Base-by-base conservation (phyloP, 768 basidiomycete genomes). In the Boletus sp. region DNA sequence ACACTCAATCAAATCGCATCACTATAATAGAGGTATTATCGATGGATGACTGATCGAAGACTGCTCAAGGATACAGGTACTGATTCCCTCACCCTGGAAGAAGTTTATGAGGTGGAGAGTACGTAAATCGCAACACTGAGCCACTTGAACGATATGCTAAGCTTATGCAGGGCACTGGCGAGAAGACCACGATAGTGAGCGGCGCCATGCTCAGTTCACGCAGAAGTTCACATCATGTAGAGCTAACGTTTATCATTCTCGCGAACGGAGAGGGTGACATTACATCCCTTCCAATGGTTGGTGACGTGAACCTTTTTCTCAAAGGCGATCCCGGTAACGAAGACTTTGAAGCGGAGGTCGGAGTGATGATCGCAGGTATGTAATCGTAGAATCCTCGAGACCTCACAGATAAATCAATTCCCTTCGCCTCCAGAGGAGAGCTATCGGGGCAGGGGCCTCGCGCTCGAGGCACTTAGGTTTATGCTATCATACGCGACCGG, bases 41-140 rank as follows among this genome's bases (percentile, higher is more conserved):
- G 79, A 59, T 98, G 94, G 94, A 96, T 98, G 94, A 76, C 81
- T 30, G 80, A 82, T 67, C 81, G 83, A 35, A 84, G 84, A 59
- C 75, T 98, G 52, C 81, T 86, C 41, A 79, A 83, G 48, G 76
- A 88, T 17, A 97, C 93, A 0, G 93, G 93, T 5, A 93, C 90
- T 56, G 93, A 96, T 62, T 87, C 88, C 5, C 77, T 97, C 41
- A 82, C 80, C 8, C 73, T 93, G 7, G 85, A 89, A 57, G 83
- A 95, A 65, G 94, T 95, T 66, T 86, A 87, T 57, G 86, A 87
- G 24, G 96, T 96, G 94, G 94, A 96, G 70, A 77, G 94, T 93
- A 64, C 58, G 80, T 63, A 52, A 12, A 45, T 40, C 41, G n/a
- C 35, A 18, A 52, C 14, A 12, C 30, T 2, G 39, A 29, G 20